Base-by-base conservation (phyloP, 2,329 filamentous ascomycete species). In the Verticillium tricorpus region DNA sequence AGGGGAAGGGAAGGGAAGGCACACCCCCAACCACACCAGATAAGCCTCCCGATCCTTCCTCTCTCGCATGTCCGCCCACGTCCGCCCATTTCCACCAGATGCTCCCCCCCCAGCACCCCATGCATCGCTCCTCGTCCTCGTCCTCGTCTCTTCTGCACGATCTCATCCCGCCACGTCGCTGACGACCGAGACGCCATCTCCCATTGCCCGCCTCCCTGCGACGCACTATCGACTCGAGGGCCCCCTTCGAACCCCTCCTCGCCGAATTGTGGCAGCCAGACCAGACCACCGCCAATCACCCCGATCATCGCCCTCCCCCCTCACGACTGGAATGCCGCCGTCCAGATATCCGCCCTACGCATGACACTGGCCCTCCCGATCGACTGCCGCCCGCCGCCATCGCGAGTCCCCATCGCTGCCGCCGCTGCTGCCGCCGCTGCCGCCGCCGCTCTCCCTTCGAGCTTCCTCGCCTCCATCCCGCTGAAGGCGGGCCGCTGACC, bases 41-140 rank as follows among this genome's bases (percentile, higher is more conserved):
- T 65, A 65, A 64, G 63, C 63, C 55, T 64, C 58, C 34, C 45
- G 19, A 50, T 50, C 22, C n/a, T 50, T 50, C 45, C 45, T 50
- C 22, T 14, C 45, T 22, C 19, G n/a, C 37, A 40, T 15, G 17
- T n/a, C 37, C 37, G 15, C 45, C 45, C 45, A 25, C 45, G 19
- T 50, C 45, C 45, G 45, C 45, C 45, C 45, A 50, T 50, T 50
- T 50, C 45, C 45, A 50, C 45, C 45, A 50, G 45, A 50, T 50
- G 19, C 45, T 19, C 45, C 45, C 45, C 45, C 45, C 45, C 45
- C 45, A 50, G 45, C 45, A 15, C 45, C 45, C 45, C 45, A 50
- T 50, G 45, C 45, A 50, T 50, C 45, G 45, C n/a, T 22, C 19
- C 45, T 50, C n/a, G 17, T 22, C 19, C 45, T 50, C n/a, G 17